Conservation (phyloP, 306 rosid species). For the Vigna reflexopilosa region DNA sequence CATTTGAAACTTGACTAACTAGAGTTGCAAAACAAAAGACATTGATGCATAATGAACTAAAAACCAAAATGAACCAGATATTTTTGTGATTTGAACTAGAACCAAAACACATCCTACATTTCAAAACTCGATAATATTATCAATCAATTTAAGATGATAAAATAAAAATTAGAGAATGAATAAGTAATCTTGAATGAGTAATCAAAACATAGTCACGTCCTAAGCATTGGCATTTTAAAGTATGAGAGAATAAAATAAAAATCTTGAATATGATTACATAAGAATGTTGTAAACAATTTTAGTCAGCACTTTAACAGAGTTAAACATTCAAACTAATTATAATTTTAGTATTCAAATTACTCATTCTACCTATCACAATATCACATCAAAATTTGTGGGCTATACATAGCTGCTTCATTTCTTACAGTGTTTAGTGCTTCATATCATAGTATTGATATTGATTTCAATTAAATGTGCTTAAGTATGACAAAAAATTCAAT, state of each 20-base stretch:
- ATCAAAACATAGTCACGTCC: background rate
- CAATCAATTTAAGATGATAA: background rate
- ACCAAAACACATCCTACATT: background rate
- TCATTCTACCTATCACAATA: background rate
- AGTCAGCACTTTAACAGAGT: background rate
- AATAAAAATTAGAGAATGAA: too few species aligned
- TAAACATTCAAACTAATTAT: background rate
- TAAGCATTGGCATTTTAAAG: background rate
- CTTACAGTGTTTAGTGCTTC: background rate
- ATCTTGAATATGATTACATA: background rate
- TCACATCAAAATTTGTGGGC: background rate
- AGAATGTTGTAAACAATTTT: background rate
- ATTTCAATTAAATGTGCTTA: background rate
- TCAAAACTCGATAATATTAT: background rate
- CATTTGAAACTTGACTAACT: constrained; percentile 11
- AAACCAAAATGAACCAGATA: background rate
- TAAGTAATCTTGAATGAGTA: background rate
- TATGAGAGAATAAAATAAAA: background rate
- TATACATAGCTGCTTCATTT: background rate
- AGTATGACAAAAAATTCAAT: background rate
- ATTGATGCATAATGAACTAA: background rate
- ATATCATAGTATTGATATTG: background rate
- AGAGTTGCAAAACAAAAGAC: background rate
- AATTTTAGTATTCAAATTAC: background rate
- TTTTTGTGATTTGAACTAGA: background rate